phyloP scores from a whole-genome alignment of 768 basidiomycete genomes.

The Auricularia heimuer region DNA sequence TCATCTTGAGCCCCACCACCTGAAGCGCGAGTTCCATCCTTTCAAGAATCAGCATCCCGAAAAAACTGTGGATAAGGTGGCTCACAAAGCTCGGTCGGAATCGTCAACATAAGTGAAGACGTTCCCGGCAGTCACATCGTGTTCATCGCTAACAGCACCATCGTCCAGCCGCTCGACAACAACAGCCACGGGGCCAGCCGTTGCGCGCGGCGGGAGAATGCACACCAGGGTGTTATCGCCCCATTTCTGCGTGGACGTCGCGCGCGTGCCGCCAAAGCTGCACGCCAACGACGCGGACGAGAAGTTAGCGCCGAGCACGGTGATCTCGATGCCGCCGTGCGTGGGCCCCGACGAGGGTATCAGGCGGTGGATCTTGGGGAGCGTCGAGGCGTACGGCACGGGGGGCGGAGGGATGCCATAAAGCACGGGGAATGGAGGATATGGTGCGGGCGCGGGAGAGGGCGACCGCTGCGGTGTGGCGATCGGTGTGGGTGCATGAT shows the following conservation, averaged over 20 bases:
- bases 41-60: conserved; percentile 8
- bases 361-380: conserved; percentile 73
- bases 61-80: conserved; percentile 16
- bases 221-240: conserved; percentile 91
- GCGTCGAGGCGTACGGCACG: conserved; percentile 1
- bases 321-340: conserved; percentile 89
- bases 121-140: conserved; percentile 37
- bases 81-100: conserved; percentile 79
- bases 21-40: conserved; percentile 95
- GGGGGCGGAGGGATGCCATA: conserved; percentile 6
- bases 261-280: conserved; percentile 73
- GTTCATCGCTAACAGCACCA: conserved; percentile 32
- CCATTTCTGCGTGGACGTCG: conserved; percentile 83
- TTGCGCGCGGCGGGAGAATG: conserved; percentile 70
- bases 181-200: conserved; percentile 81
- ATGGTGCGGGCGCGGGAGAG: conserved; percentile 31
- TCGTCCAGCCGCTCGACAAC: conserved; percentile 74
- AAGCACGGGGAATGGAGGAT: conserved; percentile 24
- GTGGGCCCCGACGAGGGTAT: conserved; percentile 81
- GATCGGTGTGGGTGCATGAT: neutral
- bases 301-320: conserved; percentile 87
- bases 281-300: conserved; percentile 60
- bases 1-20: conserved; percentile 94
- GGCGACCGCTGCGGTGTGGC: conserved; percentile 24
- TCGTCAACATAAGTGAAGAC: conserved; percentile 89